Conservation (phyloP, 106 monocot species). For the Amphibolis antarctica region DNA sequence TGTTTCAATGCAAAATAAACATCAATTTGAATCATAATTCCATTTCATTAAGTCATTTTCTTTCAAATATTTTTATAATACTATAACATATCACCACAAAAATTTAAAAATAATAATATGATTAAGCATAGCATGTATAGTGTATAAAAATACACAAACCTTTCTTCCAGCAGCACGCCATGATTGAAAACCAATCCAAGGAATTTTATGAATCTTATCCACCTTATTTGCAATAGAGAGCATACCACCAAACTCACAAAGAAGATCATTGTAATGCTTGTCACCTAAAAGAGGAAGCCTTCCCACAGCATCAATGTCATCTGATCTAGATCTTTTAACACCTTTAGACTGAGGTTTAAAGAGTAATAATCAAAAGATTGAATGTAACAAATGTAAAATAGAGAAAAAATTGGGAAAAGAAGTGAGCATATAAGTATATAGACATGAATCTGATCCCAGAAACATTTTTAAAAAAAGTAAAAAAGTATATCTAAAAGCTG, state of each 20-base stretch:
- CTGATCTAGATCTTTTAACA: slow-evolving; percentile 49
- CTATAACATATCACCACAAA: too few species aligned
- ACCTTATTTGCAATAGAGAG: slow-evolving; percentile 74
- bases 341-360: slow-evolving; percentile 45
- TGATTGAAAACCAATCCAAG: slow-evolving; percentile 98
- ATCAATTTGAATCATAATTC: too few species aligned
- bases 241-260: slow-evolving; percentile 87
- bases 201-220: slow-evolving; percentile 72
- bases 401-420: background rate
- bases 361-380: background rate
- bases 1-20: too few species aligned
- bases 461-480: background rate
- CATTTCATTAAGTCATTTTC: too few species aligned
- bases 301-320: slow-evolving; percentile 74
- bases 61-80: too few species aligned
- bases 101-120: too few species aligned
- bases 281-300: slow-evolving; percentile 64
- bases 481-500: background rate
- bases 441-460: too few species aligned
- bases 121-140: too few species aligned
- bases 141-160: slow-evolving; percentile 22
- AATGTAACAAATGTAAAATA: background rate
- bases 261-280: slow-evolving; percentile 46
- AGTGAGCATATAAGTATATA: background rate
- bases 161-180: slow-evolving; percentile 75